A percentile compares a stretch with the other conserved stretches of the same genome.
Conservation (phyloP, 1,139 yeast genomes). For the Entelexis paramagnoliae region DNA sequence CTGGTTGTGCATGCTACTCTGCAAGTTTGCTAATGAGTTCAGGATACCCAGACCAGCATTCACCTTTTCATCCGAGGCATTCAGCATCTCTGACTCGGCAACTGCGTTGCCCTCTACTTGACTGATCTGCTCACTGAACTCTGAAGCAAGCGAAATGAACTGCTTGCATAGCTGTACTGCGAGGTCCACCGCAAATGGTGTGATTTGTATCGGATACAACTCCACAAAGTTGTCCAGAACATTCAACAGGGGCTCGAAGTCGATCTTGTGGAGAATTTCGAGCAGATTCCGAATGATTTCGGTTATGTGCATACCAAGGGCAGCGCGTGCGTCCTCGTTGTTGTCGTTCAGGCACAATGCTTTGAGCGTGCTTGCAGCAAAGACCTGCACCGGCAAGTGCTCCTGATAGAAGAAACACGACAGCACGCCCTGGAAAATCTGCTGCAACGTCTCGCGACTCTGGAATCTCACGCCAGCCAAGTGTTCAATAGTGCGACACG, state of each 20-base stretch:
- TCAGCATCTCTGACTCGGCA: constrained; percentile 34
- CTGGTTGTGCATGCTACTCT: constrained; percentile 77
- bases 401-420: constrained; percentile 43
- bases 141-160: constrained; percentile 61
- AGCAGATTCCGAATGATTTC: constrained; percentile 75
- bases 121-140: constrained; percentile 43
- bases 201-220: constrained; percentile 72
- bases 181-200: constrained; percentile 85
- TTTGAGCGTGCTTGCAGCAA: constrained; percentile 79
- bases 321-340: constrained; percentile 55
- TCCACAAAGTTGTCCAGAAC: constrained; percentile 97
- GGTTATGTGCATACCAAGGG: constrained; percentile 57
- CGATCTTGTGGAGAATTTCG: constrained; percentile 68
- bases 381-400: constrained; percentile 68
- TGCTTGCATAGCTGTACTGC: constrained; percentile 74
- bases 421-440: constrained; percentile 58
- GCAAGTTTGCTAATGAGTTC: constrained; percentile 79
- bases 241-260: constrained; percentile 74
- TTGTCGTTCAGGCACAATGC: constrained; percentile 44
- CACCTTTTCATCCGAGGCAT: constrained; percentile 57
- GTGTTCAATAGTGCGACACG: constrained; percentile 65
- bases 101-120: constrained; percentile 26
- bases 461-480: constrained; percentile 56
- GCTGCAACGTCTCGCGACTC: constrained; percentile 41
- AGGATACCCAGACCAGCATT: constrained; percentile 82